phyloP scores from a whole-genome alignment of 176 grass and related monocot genomes.

The Lolium perenne region DNA sequence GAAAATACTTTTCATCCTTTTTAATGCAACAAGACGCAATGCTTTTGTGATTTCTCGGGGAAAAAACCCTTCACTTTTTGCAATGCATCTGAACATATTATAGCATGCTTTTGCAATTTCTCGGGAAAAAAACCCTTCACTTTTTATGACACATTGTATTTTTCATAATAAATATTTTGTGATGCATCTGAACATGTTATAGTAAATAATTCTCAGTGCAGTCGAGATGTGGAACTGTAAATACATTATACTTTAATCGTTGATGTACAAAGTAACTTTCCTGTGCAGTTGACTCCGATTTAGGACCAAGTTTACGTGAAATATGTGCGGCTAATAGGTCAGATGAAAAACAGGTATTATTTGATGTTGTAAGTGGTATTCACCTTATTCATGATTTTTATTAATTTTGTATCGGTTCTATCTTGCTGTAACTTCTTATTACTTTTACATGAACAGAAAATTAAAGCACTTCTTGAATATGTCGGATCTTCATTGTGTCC shows the following conservation, averaged over 20 bases:
- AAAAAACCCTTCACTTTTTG: conserved; percentile 5
- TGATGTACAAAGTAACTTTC: conserved; percentile 33
- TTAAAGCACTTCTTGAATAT: conserved; percentile 79
- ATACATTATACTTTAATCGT: conserved; percentile 13
- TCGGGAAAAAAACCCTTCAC: not conserved
- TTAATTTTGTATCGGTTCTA: conserved; percentile 10
- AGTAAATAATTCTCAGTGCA: not conserved
- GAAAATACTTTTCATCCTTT: not conserved
- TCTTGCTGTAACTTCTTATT: conserved; percentile 15
- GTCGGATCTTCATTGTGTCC: conserved; percentile 92
- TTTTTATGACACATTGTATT: no score
- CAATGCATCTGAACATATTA: conserved; percentile 3
- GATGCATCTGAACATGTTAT: conserved; percentile 4
- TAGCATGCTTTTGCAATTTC: not conserved
- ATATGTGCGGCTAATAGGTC: conserved; percentile 83
- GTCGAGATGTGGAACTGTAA: conserved; percentile 13
- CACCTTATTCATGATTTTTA: conserved; percentile 25
- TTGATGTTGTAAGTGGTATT: conserved; percentile 31
- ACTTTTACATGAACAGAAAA: conserved; percentile 62
- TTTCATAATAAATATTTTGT: conserved; percentile 13
- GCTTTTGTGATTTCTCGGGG: not conserved
- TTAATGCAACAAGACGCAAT: not conserved
- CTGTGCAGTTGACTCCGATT: conserved; percentile 61
- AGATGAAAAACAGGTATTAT: conserved; percentile 83
- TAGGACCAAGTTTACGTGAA: conserved; percentile 80